Evolutionary conservation across 352 stramenopile species (phyloP), one percentile per base, ranked within the genome.

Genomic region (Blastocystis sp.): DNA sequence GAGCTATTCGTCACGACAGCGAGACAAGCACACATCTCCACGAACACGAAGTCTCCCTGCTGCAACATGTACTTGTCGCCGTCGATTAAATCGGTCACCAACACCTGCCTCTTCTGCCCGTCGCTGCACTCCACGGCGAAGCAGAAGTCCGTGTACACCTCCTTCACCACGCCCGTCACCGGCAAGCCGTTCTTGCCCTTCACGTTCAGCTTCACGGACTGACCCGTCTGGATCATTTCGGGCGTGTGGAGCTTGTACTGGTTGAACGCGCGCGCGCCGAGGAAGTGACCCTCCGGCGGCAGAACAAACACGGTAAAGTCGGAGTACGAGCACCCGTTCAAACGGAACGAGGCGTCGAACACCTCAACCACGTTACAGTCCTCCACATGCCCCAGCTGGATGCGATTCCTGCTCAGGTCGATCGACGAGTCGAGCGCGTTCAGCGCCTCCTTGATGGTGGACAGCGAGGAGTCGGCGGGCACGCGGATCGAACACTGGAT

Each of bases 401-500:
- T 51, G 4, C 79, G 79, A 19, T 0, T 35, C 26, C 26, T 55
- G 13, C 29, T n/a, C 3, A 89, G 67, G 66, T 62, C 37, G 39
- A 89, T 69, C 16, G 79, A 77, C 16, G 39, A n/a, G 45, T 89
- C 79, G 29, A 89, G 50, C 16, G 61, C 79, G 60, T 78, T 45
- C 21, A 89, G 45, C 16, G 79, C 79, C 33, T 80, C 39, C 21
- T 77, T 60, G 51, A 89, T 80, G 3, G 70, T 31, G 21, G 19
- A 26, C 0, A 79, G 3, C 2, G 63, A 41, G 10, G 55, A 62
- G 16, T 89, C 79, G 9, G 62, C 63, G 0, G 79, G 62, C 2
- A 89, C 79, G 19, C 79, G 79, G 24, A 89, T 63, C 13, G 63
- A 89, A 55, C 79, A 89, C 24, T 77, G 79, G 0, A 89, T 78